Conservation (phyloP, 2,329 filamentous ascomycete species). For the Colletotrichum liaoningense region DNA sequence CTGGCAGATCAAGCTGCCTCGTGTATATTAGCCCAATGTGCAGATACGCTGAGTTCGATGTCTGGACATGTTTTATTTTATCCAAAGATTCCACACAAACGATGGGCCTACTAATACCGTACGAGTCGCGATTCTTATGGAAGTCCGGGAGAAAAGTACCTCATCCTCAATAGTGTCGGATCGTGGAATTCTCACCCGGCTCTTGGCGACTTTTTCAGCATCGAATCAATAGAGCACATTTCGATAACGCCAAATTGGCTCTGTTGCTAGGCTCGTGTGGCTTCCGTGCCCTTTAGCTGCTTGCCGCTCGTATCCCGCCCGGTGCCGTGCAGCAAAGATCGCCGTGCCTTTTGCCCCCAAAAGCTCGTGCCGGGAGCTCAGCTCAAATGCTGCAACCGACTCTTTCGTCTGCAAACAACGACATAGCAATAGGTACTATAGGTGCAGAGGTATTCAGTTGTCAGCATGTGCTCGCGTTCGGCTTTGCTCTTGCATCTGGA, state of each 20-base stretch:
- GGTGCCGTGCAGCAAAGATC: slow-evolving; percentile 13
- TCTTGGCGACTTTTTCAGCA: neutral
- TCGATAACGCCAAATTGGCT: slow-evolving; percentile 7
- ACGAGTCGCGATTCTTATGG: neutral
- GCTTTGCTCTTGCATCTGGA: neutral
- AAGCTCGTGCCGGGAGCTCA: neutral
- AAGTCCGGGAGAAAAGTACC: neutral
- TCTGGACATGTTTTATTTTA: neutral
- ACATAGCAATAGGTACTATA: neutral
- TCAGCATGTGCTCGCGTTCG: neutral
- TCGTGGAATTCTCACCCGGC: neutral
- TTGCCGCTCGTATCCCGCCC: slow-evolving; percentile 3
- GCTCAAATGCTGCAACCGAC: neutral
- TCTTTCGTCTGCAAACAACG: slow-evolving; percentile 3
- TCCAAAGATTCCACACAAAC: neutral
- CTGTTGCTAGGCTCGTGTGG: neutral
- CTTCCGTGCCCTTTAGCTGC: neutral
- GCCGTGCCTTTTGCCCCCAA: neutral
- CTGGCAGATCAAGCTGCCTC: slow-evolving; percentile 26
- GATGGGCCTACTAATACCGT: neutral
- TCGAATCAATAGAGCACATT: slow-evolving; percentile 16
- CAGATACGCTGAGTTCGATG: neutral
- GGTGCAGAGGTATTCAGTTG: neutral
- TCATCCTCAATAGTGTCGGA: neutral
- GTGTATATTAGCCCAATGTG: slow-evolving; percentile 6